A percentile compares a stretch with the other conserved stretches of the same genome.
These are phyloP conservation scores for Citrus sinensis DNA, from an alignment of 345 rosid genomes.

Conservation along the genomic window DVS_A1.0 CM039164.1:23728001-23728500, in stretches of 20 bases:
- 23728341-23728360: not conserved
- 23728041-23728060: conserved; percentile 63
- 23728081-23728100: conserved; percentile 61
- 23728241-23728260: not conserved
- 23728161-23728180: conserved; percentile 42
- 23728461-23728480: not conserved
- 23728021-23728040: conserved; percentile 50
- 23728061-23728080: conserved; percentile 61
- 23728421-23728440: not conserved
- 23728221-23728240: not conserved
- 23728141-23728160: conserved; percentile 70
- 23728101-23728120: conserved; percentile 30
- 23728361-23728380: not conserved
- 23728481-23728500: not conserved
- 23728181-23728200: not conserved
- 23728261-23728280: not conserved
- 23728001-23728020: conserved; percentile 40
- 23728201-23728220: not conserved
- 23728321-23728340: not conserved
- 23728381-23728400: not conserved
- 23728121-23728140: conserved; percentile 66
- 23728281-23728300: not conserved
- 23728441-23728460: not conserved
- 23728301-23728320: not conserved
- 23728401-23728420: not conserved